These are phyloP conservation scores for Populus davidiana DNA, from an alignment of 345 rosid species.

Conservation along the genomic window DNA sequence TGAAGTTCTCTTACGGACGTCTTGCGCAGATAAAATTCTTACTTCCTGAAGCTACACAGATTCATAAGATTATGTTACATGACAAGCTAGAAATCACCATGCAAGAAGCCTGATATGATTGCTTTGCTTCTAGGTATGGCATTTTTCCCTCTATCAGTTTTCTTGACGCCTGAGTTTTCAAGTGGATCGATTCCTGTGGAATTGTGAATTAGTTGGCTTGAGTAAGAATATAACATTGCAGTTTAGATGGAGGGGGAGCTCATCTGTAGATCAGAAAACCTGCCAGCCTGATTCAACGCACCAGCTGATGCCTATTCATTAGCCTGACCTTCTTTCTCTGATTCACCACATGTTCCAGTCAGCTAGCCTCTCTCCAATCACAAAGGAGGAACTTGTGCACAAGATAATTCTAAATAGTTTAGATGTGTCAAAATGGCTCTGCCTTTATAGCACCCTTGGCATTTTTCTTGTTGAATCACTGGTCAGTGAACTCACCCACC, in stretches of 20 bases:
- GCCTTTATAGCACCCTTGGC: not conserved
- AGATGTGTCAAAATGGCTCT: slow-evolving; percentile 17
- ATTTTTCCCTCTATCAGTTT: not conserved
- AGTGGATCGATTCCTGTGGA: not conserved
- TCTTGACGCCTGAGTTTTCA: not conserved
- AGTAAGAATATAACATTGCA: not conserved
- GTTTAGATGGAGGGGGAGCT: not conserved
- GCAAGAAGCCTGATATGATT: slow-evolving; percentile 36
- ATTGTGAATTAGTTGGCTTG: not conserved
- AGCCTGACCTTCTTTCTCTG: slow-evolving; percentile 38
- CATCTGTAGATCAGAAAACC: slow-evolving; percentile 5
- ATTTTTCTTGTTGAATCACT: not conserved
- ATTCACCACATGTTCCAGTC: slow-evolving; percentile 38
- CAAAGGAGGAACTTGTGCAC: slow-evolving; percentile 54
- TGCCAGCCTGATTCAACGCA: not conserved
- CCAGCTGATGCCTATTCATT: slow-evolving; percentile 23
- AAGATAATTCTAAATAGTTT: slow-evolving; percentile 41
- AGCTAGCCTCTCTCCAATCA: slow-evolving; percentile 34
- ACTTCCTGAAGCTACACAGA: slow-evolving; percentile 44
- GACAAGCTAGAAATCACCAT: slow-evolving; percentile 37
- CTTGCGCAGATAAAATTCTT: slow-evolving; percentile 47
- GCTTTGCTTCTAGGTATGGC: slow-evolving; percentile 44
- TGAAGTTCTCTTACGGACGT: slow-evolving; percentile 34
- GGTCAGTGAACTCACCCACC: not conserved
- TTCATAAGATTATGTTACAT: slow-evolving; percentile 42